Conservation (phyloP, 139 green algal species). For the Eudorina sp. region DNA sequence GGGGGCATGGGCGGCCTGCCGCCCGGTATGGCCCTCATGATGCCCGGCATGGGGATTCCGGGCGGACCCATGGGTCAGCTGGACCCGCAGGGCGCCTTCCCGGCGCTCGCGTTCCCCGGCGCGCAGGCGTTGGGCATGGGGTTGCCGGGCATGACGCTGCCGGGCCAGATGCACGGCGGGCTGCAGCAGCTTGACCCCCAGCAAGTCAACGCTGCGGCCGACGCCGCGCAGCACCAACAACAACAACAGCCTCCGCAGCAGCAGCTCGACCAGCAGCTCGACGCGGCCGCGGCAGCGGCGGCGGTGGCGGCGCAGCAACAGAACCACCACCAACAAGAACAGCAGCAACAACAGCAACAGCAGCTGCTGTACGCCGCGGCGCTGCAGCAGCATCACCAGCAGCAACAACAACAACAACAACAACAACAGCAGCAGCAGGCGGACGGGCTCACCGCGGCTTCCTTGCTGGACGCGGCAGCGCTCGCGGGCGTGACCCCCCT, state of each 20-base stretch:
- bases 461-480: not conserved
- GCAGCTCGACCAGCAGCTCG: not conserved
- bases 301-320: not conserved
- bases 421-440: constrained; percentile 19
- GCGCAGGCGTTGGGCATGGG: not conserved
- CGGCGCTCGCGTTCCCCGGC: not conserved
- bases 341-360: constrained; percentile 30
- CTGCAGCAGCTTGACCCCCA: too few relatives aligned
- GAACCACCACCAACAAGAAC: not conserved
- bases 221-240: too few relatives aligned
- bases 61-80: constrained; percentile 18
- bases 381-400: constrained; percentile 15
- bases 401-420: not conserved
- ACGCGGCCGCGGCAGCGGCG: not conserved
- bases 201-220: too few relatives aligned
- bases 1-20: not conserved
- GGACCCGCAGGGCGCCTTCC: not conserved
- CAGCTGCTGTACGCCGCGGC: not conserved
- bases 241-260: not conserved
- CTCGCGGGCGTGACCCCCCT: not conserved
- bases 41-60: not conserved
- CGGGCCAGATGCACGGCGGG: not conserved
- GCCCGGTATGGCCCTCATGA: constrained; percentile 2
- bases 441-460: not conserved
- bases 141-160: not conserved